Conservation (phyloP, 345 rosid species). For the thale cress (Arabidopsis thaliana) region TAIR10.1 NC_003075.7:10654501-10655000, state of each 20-base stretch:
- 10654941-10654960: neutral
- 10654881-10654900: no score
- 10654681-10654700: slow-evolving; percentile 18
- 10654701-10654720: neutral
- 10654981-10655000: slow-evolving; percentile 21
- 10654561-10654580: slow-evolving; percentile 11
- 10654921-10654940: no score
- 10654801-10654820: no score
- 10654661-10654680: slow-evolving; percentile 18
- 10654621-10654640: slow-evolving; percentile 51
- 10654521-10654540: slow-evolving; percentile 2
- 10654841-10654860: no score
- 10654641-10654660: neutral
- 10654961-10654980: neutral
- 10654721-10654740: slow-evolving; percentile 37
- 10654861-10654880: no score
- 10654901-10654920: no score
- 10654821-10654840: no score
- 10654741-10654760: neutral
- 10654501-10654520: slow-evolving; percentile 29
- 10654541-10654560: slow-evolving; percentile 28
- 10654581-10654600: slow-evolving; percentile 42
- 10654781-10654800: slow-evolving; percentile 24
- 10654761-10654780: slow-evolving; percentile 44
- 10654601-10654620: slow-evolving; percentile 31